Percentiles rank a stretch among this genome's conserved stretches.
These are phyloP conservation scores for Mantamonas sphyraenae DNA, from an alignment of 78 protist species.

Conservation along the genomic window DNA sequence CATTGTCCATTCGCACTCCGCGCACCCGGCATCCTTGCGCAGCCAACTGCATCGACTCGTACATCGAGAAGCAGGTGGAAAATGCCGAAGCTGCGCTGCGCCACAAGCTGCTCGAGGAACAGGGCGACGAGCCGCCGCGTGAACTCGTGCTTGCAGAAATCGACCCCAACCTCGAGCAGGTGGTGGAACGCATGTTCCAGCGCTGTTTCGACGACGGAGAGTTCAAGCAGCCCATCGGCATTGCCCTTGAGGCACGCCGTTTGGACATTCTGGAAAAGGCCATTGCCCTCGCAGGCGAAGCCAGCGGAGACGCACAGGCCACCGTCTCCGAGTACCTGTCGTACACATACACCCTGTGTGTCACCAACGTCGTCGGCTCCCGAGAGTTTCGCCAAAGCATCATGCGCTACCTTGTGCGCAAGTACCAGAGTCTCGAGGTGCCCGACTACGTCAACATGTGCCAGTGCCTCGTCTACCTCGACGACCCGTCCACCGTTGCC, in stretches of 20 bases:
- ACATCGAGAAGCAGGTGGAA: too few relatives aligned
- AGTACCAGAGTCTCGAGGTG: constrained; percentile 1
- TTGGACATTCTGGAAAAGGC: constrained; percentile 77
- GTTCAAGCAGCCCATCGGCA: constrained; percentile 61
- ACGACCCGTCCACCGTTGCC: constrained; percentile 19
- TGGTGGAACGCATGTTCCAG: constrained; percentile 75
- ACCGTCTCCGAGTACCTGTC: constrained; percentile 33
- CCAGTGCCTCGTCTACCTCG: constrained; percentile 32
- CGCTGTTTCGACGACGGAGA: constrained; percentile 29
- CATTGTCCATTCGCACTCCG: too few relatives aligned
- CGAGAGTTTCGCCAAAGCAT: constrained; percentile 32
- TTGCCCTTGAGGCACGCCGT: constrained; percentile 87
- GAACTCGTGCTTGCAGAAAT: too few relatives aligned
- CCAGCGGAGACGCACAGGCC: too few relatives aligned
- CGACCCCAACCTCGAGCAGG: too few relatives aligned
- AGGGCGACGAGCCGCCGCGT: too few relatives aligned
- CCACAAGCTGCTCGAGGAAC: too few relatives aligned
- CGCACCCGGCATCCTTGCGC: too few relatives aligned
- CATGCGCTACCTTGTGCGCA: constrained; percentile 7
- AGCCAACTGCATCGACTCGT: constrained; percentile 11
- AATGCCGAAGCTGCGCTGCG: too few relatives aligned
- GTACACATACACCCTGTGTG: constrained; percentile 38
- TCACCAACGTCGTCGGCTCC: constrained; percentile 10
- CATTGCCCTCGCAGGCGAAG: constrained; percentile 35
- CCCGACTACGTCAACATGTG: constrained; percentile 29